These are phyloP conservation scores for Solanum hybrid DNA, from an alignment of 305 asterid genomes.

Conservation along the genomic window DNA sequence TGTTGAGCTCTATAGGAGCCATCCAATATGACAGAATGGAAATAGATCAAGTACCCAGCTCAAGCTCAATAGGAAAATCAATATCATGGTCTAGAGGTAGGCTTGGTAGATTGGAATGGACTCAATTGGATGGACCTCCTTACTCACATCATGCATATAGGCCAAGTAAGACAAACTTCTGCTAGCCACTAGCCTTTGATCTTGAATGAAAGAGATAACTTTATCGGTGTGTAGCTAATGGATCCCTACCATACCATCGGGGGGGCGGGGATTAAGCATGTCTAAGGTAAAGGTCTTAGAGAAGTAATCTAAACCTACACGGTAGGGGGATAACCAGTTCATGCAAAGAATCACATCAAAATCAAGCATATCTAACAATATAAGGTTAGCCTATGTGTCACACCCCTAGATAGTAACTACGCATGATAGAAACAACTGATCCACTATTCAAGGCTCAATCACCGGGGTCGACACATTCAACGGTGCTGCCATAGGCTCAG, in stretches of 20 bases:
- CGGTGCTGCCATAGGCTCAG: background rate
- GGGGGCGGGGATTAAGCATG: background rate
- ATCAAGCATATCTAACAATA: too few relatives aligned
- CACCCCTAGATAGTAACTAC: background rate
- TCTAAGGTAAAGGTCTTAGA: too few relatives aligned
- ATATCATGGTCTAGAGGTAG: too few relatives aligned
- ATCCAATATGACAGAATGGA: too few relatives aligned
- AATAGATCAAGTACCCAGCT: too few relatives aligned
- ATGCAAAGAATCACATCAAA: background rate
- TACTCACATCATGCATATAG: background rate
- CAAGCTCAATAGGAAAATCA: too few relatives aligned
- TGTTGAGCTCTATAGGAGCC: too few relatives aligned
- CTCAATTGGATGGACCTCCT: background rate
- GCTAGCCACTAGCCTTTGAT: background rate
- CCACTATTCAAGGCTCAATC: background rate
- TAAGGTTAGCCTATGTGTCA: background rate
- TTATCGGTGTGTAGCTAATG: background rate
- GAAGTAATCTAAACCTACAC: background rate
- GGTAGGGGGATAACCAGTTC: background rate
- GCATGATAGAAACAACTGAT: background rate
- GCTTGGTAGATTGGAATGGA: background rate
- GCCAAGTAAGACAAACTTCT: background rate
- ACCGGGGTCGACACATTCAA: background rate
- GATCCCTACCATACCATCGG: background rate
- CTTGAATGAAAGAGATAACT: background rate